A percentile compares a stretch with the other conserved stretches of the same genome.
These are phyloP conservation scores for Oidium heveae DNA, from an alignment of 2,329 filamentous ascomycete species.

Conservation along the genomic window DNA sequence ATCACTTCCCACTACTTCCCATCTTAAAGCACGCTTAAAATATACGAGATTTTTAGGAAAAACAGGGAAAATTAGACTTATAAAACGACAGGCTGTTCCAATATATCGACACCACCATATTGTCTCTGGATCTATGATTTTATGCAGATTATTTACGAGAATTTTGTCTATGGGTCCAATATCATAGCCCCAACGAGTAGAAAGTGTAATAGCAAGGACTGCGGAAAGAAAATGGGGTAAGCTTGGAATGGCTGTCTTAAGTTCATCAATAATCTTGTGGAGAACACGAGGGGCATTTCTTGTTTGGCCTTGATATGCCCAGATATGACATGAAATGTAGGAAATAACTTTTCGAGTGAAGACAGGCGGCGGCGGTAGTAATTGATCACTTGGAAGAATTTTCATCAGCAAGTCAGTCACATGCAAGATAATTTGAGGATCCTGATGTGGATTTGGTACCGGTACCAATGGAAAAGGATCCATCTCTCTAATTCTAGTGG, in stretches of 20 bases:
- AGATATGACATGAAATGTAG: constrained; percentile 25
- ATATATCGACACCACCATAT: no score
- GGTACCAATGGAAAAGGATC: constrained; percentile 24
- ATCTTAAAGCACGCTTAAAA: no score
- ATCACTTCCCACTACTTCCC: no score
- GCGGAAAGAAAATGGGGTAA: constrained; percentile 48
- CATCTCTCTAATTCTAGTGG: constrained; percentile 29
- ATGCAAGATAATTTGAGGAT: constrained; percentile 16
- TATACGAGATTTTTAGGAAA: no score
- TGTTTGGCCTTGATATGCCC: constrained; percentile 25
- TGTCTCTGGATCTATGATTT: no score
- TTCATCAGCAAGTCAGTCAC: constrained; percentile 3
- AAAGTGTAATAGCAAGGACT: constrained; percentile 43
- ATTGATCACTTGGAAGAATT: constrained; percentile 5
- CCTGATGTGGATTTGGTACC: constrained; percentile 1
- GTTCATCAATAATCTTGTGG: constrained; percentile 43
- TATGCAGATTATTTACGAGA: no score
- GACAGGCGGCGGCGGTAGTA: no score
- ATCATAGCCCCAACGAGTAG: constrained; percentile 47
- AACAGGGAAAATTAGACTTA: no score
- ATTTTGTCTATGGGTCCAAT: constrained; percentile 25
- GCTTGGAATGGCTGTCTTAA: constrained; percentile 40
- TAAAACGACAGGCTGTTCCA: no score
- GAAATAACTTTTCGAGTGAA: constrained; percentile 19
- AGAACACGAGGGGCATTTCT: constrained; percentile 41